A percentile compares a stretch with the other conserved stretches of the same genome.
phyloP scores from a whole-genome alignment of 2,329 filamentous ascomycete species.

The Neofusicoccum laricinum region DNA sequence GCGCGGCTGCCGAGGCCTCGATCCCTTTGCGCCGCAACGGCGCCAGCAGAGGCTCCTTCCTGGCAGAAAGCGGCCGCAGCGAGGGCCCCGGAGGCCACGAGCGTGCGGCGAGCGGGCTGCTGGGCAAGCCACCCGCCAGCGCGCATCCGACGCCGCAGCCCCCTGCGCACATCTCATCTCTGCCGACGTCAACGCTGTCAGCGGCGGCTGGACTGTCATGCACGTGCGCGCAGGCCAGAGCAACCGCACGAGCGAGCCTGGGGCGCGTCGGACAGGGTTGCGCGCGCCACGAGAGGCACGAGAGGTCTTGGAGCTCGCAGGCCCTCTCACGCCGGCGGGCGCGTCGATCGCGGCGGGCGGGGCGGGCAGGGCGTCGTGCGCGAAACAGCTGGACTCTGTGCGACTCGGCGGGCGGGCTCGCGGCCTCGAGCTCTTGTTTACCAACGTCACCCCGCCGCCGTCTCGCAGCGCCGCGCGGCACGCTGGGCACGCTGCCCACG shows the following conservation, averaged over 20 bases:
- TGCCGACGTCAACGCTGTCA: slow-evolving; percentile 15
- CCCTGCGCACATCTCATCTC: slow-evolving; percentile 7
- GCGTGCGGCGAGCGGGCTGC: background rate
- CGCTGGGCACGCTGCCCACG: background rate
- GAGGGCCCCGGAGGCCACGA: background rate
- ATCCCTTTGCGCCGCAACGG: background rate
- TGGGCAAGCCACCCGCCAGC: background rate
- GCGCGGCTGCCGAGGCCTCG: background rate
- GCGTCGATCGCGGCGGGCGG: slow-evolving; percentile 2
- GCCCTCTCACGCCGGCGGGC: background rate
- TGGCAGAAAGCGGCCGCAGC: background rate
- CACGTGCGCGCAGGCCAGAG: slow-evolving; percentile 4
- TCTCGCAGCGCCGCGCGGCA: slow-evolving; percentile 2
- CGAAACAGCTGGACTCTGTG: slow-evolving; percentile 8
- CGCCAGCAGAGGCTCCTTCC: background rate
- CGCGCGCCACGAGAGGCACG: slow-evolving; percentile 7
- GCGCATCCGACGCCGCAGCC: background rate
- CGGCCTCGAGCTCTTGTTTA: slow-evolving; percentile 9
- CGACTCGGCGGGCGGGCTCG: background rate
- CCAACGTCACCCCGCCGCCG: slow-evolving; percentile 4
- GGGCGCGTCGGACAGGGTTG: slow-evolving; percentile 1
- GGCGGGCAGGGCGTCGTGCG: slow-evolving; percentile 4
- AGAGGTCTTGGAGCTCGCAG: background rate
- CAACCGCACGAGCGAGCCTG: slow-evolving; percentile 5
- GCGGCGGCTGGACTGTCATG: slow-evolving; percentile 5